phyloP scores from a whole-genome alignment of 208 protist genomes.

The Acanthamoeba culbertsoni region DNA sequence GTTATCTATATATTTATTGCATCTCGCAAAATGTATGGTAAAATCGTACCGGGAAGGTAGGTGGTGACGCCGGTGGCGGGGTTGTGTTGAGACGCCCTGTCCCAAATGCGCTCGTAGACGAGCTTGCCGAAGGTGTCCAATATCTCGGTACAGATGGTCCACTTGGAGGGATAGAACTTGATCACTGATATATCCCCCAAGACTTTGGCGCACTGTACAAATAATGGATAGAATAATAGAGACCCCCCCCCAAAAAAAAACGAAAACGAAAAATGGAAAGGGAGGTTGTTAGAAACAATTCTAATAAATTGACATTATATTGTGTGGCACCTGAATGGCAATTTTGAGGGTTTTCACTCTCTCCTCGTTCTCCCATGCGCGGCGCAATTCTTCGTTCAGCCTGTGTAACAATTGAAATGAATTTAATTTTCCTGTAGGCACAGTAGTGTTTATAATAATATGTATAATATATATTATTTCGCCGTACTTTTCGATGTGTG shows the following conservation, averaged over 20 bases:
- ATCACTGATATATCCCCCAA: constrained; percentile 70
- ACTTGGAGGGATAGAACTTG: constrained; percentile 89
- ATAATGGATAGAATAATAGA: neutral
- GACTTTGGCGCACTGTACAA: constrained; percentile 72
- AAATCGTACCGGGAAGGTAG: constrained; percentile 26
- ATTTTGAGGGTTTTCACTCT: constrained; percentile 85
- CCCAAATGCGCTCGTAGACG: constrained; percentile 85
- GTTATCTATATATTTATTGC: neutral
- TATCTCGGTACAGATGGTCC: constrained; percentile 86
- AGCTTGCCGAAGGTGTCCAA: constrained; percentile 89
- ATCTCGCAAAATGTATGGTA: neutral
- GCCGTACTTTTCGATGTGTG: constrained; percentile 14
- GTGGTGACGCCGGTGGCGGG: neutral
- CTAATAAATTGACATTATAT: neutral
- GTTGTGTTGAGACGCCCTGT: neutral
- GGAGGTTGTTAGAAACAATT: neutral
- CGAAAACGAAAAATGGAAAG: neutral
- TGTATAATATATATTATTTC: neutral
- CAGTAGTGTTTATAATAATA: neutral
- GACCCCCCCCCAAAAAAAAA: neutral
- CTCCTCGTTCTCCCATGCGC: constrained; percentile 82
- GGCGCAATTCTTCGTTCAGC: constrained; percentile 77
- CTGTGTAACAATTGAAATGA: constrained; percentile 68
- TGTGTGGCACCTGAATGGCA: constrained; percentile 82
- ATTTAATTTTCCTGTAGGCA: constrained; percentile 72